Evolutionary conservation across 192 early-diverging fungal species (phyloP).

Genomic region (Coemansia sp.): DNA sequence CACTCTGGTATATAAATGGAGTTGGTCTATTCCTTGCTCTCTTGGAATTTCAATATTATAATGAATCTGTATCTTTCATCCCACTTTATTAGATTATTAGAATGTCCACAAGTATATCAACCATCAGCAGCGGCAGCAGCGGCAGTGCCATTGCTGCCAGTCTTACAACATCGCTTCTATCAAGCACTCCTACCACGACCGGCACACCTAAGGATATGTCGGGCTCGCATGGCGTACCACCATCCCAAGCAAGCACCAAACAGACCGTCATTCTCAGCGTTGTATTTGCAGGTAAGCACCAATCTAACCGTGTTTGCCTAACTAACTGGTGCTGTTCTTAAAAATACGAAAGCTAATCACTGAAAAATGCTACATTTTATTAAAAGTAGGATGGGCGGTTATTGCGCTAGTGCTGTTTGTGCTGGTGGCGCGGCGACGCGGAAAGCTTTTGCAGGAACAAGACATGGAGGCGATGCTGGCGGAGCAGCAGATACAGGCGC

Average conservation of each 20-base stretch:
- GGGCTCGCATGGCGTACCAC: not conserved
- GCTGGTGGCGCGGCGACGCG: not conserved
- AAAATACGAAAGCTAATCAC: not conserved
- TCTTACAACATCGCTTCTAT: not conserved
- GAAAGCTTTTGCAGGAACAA: not conserved
- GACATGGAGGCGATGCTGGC: not conserved
- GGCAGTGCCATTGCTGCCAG: constrained; percentile 1
- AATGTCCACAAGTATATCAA: not conserved
- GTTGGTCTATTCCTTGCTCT: not conserved
- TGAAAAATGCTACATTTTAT: not conserved
- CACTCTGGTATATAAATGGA: not conserved
- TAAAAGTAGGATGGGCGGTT: not conserved
- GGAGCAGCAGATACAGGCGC: not conserved
- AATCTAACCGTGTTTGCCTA: too few species aligned
- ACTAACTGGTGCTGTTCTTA: too few species aligned
- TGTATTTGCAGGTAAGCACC: constrained; percentile 27
- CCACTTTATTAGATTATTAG: not conserved
- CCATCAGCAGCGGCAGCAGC: not conserved
- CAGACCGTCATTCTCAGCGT: constrained; percentile 23
- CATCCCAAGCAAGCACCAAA: constrained; percentile 7
- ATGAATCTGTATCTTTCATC: not conserved
- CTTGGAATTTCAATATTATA: not conserved
- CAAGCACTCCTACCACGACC: not conserved
- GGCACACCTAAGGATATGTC: not conserved
- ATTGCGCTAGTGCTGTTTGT: constrained; percentile 5